Evolutionary conservation across 345 rosid genomes (phyloP), one percentile per base, ranked within the genome.

Genomic region (Euphorbia peplus): DNA sequence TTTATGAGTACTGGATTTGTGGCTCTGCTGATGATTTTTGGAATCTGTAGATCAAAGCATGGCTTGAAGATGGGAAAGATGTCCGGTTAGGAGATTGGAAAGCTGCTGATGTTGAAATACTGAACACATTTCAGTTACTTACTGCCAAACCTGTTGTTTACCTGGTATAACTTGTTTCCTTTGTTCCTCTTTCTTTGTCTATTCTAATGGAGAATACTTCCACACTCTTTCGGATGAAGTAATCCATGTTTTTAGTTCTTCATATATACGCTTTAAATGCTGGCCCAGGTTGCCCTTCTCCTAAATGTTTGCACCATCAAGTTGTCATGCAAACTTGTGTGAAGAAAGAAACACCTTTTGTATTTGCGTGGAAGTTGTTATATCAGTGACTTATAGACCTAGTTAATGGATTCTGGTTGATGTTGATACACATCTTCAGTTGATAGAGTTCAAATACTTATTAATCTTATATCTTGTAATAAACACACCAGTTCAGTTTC

Each of bases 1-100:
- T 28, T 21, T 39, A 15, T 58, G 59, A 32, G 64, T 35, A 47
- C 44, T 44, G 63, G 57, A 53, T 25, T 4, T 60, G 24, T 62
- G 10, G 54, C 47, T 73, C 65, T 18, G 62, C 50, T 15, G 18
- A 15, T n/a, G 55, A 54, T 21, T 29, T 29, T 12, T 83, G 60
- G 73, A 29, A 64, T 53, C 62, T 47, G 48, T 70, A 91, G 98
- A 87, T 95, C 75, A 91, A 87, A 80, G 86, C 87, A 70, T 88
- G 88, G 91, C 82, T 95, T 62, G 80, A 81, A 77, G 96, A 86
- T 22, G 98, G 81, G 70, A 91, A 95, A 73, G 98, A 91, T 75
- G 82, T 95, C 58, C 93, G 96, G 42, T 76, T 95, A 25, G 99
- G 97, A 73, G 99, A 95, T 54, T 95, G 99, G 99, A 95, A 95